Base-by-base conservation (phyloP, 441 rosid species). In the Bocquillonia castaneifolia region DNA sequence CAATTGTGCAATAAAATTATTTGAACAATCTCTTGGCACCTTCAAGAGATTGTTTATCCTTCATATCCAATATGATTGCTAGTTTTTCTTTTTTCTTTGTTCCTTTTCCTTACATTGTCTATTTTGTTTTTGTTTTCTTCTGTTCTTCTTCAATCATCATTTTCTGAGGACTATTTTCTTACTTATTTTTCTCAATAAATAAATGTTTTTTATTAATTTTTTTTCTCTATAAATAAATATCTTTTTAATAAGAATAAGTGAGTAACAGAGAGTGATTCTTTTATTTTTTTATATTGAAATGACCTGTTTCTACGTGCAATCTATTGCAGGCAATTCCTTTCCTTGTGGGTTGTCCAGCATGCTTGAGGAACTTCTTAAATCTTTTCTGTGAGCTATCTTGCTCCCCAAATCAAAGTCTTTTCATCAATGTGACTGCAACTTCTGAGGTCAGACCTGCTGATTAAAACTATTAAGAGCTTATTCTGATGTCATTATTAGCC, bases 261-360 rank as follows among this genome's bases (percentile, higher is more conserved):
- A 13, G 15, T 20, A 34, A 2, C 22, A 1, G 13, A 10, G 28
- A 3, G 1, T 3, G 3, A 3, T 15, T 9, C 9, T 13, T 4
- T n/a, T 25, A 6, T 9, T 6, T 28, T 48, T 31, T 63, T 39
- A 47, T 64, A 48, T 51, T 44, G 12, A 26, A 15, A 10, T 0
- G 13, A 13, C 17, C 3, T 42, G 12, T 3, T 34, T 3, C 37
- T 42, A 13, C 7, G 18, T 47, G 51, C 6, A 17, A 47, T 18
- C 20, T 47, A 18, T 58, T 78, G 78, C 84, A 90, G 98, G 96
- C 92, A 20, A 86, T 92, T 78, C 98, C 98, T 58, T 86, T 92
- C 73, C 85, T 92, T 65, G 98, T 92, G 68, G 92, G 98, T 42
- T 92, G 98, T 73, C 96, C 96, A 63, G 95, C 98, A 62, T 92